Base-by-base conservation (phyloP, 257 asterid genomes). In the Leonotis leonurus region DNA sequence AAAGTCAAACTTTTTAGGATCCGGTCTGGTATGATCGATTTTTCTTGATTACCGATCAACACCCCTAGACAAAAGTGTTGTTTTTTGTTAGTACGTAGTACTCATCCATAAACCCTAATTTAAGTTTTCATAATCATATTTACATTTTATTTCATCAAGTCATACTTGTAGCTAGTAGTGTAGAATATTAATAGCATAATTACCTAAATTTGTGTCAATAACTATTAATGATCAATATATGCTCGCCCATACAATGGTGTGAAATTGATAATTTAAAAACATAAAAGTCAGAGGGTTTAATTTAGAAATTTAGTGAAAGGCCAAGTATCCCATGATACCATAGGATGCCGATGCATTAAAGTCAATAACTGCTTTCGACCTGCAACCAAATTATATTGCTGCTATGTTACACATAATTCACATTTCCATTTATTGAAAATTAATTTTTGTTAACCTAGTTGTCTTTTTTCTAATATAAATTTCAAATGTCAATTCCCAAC, bases 261-360 rank as follows among this genome's bases (percentile, higher is more conserved):
- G 69, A 71, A 62, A 41, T 59, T 54, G 26, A 43, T 44, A 36
- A 29, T 60, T 45, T 17, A 29, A 18, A 29, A 45, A 41, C 18
- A 54, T 9, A 56, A 51, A 66, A 58, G 71, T 70, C 78, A 73
- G 9, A 70, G n/a, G n/a, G n/a, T n/a, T n/a, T 46, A 24, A 44
- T 26, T 25, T 22, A 16, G 55, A 45, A 49, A 66, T 41, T 49
- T 56, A 65, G 72, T 65, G 74, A 44, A 57, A 62, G 67, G 75
- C 24, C 76, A 75, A 55, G 77, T 43, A 73, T 65, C 79, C 69
- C 79, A 77, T 77, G 78, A 69, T 11, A 40, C 21, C 30, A 37
- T 71, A 25, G 65, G 54, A n/a, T n/a, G n/a, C n/a, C n/a, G n/a
- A 30, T 70, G 72, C 70, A 70, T 67, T 58, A 24, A 74, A 74